A percentile compares a stretch with the other conserved stretches of the same genome.
phyloP scores from a whole-genome alignment of 1,284 basidiomycete species.

The Ganoderma multipileum region DNA sequence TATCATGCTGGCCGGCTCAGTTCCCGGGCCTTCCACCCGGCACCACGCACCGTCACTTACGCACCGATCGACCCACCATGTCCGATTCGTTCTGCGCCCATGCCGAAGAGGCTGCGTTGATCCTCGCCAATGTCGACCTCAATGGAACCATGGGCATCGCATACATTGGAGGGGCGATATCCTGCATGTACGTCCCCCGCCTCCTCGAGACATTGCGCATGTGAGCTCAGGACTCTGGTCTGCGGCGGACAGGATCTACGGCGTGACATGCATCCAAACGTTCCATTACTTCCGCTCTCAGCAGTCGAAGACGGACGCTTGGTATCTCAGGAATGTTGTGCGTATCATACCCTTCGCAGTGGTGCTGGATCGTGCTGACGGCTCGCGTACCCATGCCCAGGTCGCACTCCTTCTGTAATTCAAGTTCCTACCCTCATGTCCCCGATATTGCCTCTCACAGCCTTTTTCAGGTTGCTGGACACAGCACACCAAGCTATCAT shows the following conservation, averaged over 20 bases:
- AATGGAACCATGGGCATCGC: neutral
- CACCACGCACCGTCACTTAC: neutral
- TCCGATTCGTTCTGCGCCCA: neutral
- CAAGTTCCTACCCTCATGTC: neutral
- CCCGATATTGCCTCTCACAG: neutral
- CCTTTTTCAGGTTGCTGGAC: neutral
- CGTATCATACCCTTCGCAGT: neutral
- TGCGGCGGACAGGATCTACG: neutral
- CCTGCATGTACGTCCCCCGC: neutral
- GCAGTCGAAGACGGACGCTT: neutral
- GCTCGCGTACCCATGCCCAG: neutral
- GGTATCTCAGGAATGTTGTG: neutral
- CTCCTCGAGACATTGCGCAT: neutral
- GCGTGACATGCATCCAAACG: neutral
- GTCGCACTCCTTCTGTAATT: neutral
- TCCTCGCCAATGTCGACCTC: neutral
- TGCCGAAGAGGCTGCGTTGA: neutral
- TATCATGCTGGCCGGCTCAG: neutral
- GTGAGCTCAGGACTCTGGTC: neutral
- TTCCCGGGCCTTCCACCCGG: neutral
- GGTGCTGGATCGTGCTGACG: neutral
- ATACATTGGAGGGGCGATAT: neutral
- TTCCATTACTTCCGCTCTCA: slow-evolving; percentile 1
- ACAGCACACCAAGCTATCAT: neutral
- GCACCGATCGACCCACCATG: neutral